These are phyloP conservation scores for Primulina eburnea DNA, from an alignment of 257 asterid species.

Conservation along the genomic window DNA sequence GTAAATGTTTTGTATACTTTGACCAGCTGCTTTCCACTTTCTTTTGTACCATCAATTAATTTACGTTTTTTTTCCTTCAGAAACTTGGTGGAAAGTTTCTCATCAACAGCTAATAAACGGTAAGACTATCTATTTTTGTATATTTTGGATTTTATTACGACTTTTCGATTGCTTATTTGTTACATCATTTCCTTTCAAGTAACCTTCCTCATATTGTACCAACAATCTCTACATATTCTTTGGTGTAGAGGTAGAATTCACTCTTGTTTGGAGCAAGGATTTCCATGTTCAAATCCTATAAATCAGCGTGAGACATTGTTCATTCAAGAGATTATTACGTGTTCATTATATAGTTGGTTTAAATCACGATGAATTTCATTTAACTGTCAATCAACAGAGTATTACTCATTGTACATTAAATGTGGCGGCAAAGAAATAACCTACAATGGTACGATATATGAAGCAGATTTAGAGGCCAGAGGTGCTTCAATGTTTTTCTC, in stretches of 20 bases:
- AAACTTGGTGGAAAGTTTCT: slow-evolving; percentile 80
- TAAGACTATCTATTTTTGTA: slow-evolving; percentile 34
- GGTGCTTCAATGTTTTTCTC: slow-evolving; percentile 73
- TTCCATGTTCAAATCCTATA: slow-evolving; percentile 53
- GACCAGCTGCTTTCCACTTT: not conserved
- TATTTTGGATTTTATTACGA: slow-evolving; percentile 9
- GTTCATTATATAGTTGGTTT: not conserved
- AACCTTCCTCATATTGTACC: slow-evolving; percentile 12
- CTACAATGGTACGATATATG: slow-evolving; percentile 33
- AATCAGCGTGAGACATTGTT: slow-evolving; percentile 42
- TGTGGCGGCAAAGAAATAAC: slow-evolving; percentile 72
- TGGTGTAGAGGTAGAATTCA: slow-evolving; percentile 35
- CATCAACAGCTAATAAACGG: slow-evolving; percentile 44
- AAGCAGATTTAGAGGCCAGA: slow-evolving; percentile 65
- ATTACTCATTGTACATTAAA: slow-evolving; percentile 58
- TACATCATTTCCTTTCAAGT: not conserved
- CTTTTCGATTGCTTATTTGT: not conserved
- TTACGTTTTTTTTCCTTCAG: slow-evolving; percentile 39
- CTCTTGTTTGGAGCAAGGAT: slow-evolving; percentile 63
- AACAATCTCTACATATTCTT: slow-evolving; percentile 17
- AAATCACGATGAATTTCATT: not conserved
- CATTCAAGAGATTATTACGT: not conserved
- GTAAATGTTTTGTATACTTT: slow-evolving; percentile 44
- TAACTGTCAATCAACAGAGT: slow-evolving; percentile 36
- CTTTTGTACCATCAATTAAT: slow-evolving; percentile 12